These are phyloP conservation scores for Cyberlindnera veronae DNA, from an alignment of 805 yeast genomes.

Conservation along the genomic window DNA sequence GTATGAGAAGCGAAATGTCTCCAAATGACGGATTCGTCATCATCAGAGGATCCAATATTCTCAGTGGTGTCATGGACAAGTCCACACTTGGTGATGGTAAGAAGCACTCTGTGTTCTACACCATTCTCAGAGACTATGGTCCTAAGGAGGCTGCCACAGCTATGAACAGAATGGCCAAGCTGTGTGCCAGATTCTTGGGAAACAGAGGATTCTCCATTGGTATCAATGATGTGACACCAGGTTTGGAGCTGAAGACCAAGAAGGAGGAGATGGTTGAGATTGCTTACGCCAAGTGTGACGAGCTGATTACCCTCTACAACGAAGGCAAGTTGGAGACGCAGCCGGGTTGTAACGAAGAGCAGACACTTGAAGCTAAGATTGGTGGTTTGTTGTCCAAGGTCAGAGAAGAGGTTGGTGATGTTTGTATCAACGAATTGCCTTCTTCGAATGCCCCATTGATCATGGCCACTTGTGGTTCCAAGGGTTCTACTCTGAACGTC, in stretches of 20 bases:
- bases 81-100: conserved; percentile 97
- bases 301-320: conserved; percentile 71
- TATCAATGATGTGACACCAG: conserved; percentile 96
- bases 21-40: conserved; percentile 95
- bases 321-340: conserved; percentile 93
- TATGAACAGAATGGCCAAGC: conserved; percentile 99
- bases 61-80: conserved; percentile 96
- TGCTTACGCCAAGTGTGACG: conserved; percentile 91
- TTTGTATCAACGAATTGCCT: conserved; percentile 88
- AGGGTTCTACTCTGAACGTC: conserved; percentile 95
- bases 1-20: conserved; percentile 88
- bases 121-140: conserved; percentile 94
- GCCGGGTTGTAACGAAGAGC: conserved; percentile 99
- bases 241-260: conserved; percentile 62
- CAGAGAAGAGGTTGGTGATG: conserved; percentile 98
- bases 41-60: conserved; percentile 82
- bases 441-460: conserved; percentile 91
- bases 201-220: conserved; percentile 97
- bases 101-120: conserved; percentile 92
- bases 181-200: conserved; percentile 93
- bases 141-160: conserved; percentile 92
- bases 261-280: conserved; percentile 87
- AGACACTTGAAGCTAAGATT: conserved; percentile 95
- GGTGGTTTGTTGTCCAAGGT: conserved; percentile 95
- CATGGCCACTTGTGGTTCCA: conserved; percentile 99